phyloP scores from a whole-genome alignment of 139 green algal species.

The Chlorella sp. region DNA sequence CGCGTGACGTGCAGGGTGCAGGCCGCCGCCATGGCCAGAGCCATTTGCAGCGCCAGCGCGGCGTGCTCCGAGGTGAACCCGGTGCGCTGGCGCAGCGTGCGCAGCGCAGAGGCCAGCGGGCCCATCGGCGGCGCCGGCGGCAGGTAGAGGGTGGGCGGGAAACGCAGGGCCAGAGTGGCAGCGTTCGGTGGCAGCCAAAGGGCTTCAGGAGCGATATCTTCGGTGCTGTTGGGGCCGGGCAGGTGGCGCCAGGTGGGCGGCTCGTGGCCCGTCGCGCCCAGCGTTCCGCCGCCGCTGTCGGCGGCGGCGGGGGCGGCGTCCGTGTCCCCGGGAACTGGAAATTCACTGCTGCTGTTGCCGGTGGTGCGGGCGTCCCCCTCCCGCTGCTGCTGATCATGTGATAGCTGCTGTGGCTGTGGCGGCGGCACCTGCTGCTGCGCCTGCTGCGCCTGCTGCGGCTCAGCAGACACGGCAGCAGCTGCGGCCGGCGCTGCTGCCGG shows the following conservation, averaged over 20 bases:
- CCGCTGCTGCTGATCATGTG: background rate
- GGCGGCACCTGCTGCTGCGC: background rate
- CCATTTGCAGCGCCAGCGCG: constrained; percentile 32
- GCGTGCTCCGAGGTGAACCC: constrained; percentile 2
- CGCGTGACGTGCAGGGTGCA: constrained; percentile 15
- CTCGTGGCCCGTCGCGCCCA: background rate
- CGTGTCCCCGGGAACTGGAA: too few species aligned
- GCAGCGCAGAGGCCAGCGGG: background rate
- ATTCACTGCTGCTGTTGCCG: background rate
- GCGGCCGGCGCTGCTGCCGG: background rate
- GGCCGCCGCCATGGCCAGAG: constrained; percentile 26
- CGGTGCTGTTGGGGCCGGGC: background rate
- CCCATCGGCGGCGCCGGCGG: background rate
- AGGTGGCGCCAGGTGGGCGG: background rate
- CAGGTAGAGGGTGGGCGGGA: constrained; percentile 10
- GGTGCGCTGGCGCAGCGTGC: background rate
- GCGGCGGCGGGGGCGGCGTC: background rate
- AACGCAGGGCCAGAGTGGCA: background rate
- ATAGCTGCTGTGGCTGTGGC: background rate
- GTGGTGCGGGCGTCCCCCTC: background rate
- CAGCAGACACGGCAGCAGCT: background rate
- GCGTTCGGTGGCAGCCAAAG: constrained; percentile 5
- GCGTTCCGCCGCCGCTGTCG: background rate
- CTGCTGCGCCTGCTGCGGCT: background rate
- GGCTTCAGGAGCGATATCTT: background rate